These are phyloP conservation scores for Alloteropsis angusta DNA, from an alignment of 202 grass and related monocot genomes.

Conservation along the genomic window DNA sequence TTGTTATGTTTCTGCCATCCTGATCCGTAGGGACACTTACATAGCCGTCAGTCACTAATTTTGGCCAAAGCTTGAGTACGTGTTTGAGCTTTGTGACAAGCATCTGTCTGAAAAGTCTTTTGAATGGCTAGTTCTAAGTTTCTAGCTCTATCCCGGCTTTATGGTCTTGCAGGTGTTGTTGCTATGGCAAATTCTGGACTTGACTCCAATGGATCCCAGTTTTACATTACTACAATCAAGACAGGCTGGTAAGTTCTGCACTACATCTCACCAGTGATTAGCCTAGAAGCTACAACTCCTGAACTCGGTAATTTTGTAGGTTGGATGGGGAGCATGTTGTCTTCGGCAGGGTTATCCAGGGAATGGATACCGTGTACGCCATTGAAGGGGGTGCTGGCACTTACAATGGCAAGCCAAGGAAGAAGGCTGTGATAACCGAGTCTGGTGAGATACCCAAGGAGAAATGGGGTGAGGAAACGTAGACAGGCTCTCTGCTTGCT, in stretches of 20 bases:
- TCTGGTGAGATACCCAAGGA: slow-evolving; percentile 79
- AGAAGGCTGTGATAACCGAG: slow-evolving; percentile 64
- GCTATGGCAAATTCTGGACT: slow-evolving; percentile 74
- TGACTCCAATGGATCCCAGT: slow-evolving; percentile 90
- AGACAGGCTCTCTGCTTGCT: not conserved
- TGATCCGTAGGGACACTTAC: not conserved
- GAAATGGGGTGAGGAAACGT: slow-evolving; percentile 49
- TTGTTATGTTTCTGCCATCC: not conserved
- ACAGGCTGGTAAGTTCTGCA: slow-evolving; percentile 54
- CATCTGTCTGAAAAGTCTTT: not conserved
- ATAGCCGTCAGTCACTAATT: not conserved
- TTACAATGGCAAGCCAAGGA: slow-evolving; percentile 86
- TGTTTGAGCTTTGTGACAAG: not conserved
- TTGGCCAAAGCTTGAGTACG: not conserved
- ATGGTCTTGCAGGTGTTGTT: slow-evolving; percentile 50
- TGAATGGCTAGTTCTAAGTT: not conserved
- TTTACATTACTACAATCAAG: slow-evolving; percentile 98
- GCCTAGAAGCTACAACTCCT: not conserved
- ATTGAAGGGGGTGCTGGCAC: slow-evolving; percentile 91
- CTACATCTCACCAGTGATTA: not conserved
- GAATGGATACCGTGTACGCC: slow-evolving; percentile 85
- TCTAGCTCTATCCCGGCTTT: not conserved
- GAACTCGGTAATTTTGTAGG: slow-evolving; percentile 30
- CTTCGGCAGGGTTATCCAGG: slow-evolving; percentile 78
- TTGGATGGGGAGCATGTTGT: slow-evolving; percentile 91